Evolutionary conservation across 2,329 filamentous ascomycete species (phyloP).

Genomic region (Microdochium trichocladiopsis): DNA sequence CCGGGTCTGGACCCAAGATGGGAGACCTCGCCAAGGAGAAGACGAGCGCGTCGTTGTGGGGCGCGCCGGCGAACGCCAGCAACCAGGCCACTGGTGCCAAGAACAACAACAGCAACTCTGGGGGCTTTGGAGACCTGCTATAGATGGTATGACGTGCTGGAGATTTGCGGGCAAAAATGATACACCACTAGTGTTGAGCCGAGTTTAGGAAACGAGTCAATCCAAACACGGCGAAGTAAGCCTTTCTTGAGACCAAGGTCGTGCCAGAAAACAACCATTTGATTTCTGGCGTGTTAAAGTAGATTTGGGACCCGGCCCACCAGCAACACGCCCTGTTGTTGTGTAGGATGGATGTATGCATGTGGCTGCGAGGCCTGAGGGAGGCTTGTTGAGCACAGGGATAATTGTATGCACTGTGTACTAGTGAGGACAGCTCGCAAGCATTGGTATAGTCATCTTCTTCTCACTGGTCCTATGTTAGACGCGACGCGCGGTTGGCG

Average conservation of each 20-base stretch:
- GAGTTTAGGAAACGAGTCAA: neutral
- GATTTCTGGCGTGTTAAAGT: too few relatives aligned
- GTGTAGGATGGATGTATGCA: too few relatives aligned
- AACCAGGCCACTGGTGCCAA: conserved; percentile 1
- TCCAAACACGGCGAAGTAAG: neutral
- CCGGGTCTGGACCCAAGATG: conserved; percentile 67
- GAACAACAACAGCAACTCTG: conserved; percentile 12
- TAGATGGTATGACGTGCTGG: neutral
- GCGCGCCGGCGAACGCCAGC: conserved; percentile 48
- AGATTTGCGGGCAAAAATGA: neutral
- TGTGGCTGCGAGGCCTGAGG: too few relatives aligned
- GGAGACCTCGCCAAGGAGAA: conserved; percentile 98
- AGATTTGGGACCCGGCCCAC: too few relatives aligned
- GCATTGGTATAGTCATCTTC: too few relatives aligned
- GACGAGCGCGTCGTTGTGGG: conserved; percentile 91
- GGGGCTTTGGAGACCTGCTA: conserved; percentile 21
- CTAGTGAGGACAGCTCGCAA: too few relatives aligned
- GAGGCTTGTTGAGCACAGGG: too few relatives aligned
- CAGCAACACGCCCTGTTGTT: too few relatives aligned
- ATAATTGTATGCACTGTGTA: too few relatives aligned
- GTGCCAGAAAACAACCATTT: too few relatives aligned
- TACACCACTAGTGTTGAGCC: neutral
- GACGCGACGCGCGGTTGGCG: too few relatives aligned
- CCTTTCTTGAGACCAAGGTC: neutral
- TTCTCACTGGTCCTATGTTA: too few relatives aligned